phyloP scores from a whole-genome alignment of 1,139 yeast genomes.

The Geotrichum bryndzae region DNA sequence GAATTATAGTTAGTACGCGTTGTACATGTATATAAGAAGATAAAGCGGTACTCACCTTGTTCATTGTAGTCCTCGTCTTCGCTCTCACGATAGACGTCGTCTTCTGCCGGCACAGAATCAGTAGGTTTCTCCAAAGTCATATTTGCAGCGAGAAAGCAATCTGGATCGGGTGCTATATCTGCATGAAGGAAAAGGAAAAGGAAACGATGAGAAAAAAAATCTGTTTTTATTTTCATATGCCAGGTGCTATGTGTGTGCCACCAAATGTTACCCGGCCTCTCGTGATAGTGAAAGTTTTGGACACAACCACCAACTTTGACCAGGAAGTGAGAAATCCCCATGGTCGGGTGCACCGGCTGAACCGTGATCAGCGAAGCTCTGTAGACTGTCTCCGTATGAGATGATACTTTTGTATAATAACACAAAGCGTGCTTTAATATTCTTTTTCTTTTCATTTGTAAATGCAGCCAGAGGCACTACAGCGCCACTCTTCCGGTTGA shows the following conservation, averaged over 20 bases:
- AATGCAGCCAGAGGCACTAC: background rate
- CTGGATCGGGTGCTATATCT: background rate
- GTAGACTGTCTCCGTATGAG: no score
- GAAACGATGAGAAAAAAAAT: background rate
- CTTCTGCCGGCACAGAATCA: slow-evolving; percentile 22
- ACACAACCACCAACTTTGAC: background rate
- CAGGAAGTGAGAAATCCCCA: background rate
- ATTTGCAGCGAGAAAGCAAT: background rate
- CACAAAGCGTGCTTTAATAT: no score
- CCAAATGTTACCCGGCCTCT: background rate
- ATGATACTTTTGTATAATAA: no score
- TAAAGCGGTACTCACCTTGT: background rate
- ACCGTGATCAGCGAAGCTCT: background rate
- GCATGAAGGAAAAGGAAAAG: background rate
- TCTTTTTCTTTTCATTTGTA: background rate
- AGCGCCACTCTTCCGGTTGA: background rate
- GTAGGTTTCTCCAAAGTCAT: slow-evolving; percentile 8
- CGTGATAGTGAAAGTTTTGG: background rate
- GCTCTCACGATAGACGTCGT: slow-evolving; percentile 48
- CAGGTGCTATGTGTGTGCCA: background rate
- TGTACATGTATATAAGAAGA: background rate
- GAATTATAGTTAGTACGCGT: background rate
- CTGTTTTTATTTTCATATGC: no score
- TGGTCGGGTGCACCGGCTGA: background rate
- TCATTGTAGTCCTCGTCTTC: slow-evolving; percentile 54